A percentile compares a stretch with the other conserved stretches of the same genome.
These are phyloP conservation scores for Naganishia randhawae DNA, from an alignment of 768 basidiomycete species.

Conservation along the genomic window DNA sequence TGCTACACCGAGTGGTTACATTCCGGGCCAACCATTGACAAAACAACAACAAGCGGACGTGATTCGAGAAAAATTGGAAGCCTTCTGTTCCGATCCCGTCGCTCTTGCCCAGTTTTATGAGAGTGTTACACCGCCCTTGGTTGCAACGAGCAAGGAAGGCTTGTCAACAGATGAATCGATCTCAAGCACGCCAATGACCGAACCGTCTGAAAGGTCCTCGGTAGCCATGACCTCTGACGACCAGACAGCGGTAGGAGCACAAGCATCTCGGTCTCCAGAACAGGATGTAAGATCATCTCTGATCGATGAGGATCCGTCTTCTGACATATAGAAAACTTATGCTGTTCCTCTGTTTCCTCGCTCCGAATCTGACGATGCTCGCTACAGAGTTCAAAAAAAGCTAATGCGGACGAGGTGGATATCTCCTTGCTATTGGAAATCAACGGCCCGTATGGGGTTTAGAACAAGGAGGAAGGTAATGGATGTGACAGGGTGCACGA, in stretches of 20 bases:
- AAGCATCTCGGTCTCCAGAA: neutral
- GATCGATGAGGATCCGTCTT: conserved; percentile 2
- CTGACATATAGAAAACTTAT: neutral
- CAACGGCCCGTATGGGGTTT: conserved; percentile 17
- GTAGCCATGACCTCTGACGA: neutral
- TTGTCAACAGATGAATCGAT: neutral
- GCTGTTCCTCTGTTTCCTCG: too few relatives aligned
- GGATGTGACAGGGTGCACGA: neutral
- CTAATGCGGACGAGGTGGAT: conserved; percentile 5
- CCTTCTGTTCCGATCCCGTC: conserved; percentile 63
- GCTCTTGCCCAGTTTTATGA: conserved; percentile 67
- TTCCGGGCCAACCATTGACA: conserved; percentile 34
- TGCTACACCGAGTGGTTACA: conserved; percentile 41
- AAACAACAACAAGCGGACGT: conserved; percentile 62
- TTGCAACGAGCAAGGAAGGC: neutral
- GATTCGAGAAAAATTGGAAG: conserved; percentile 60
- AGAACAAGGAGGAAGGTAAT: neutral
- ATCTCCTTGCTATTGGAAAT: conserved; percentile 4
- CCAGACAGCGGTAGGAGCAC: neutral
- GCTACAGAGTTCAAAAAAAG: neutral
- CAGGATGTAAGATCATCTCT: conserved; percentile 15
- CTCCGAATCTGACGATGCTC: neutral
- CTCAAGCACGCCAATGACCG: neutral
- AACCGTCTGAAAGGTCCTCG: neutral
- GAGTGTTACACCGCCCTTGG: conserved; percentile 60